phyloP scores from a whole-genome alignment of 2,329 filamentous ascomycete species.

The Parascedosporium putredinis region DNA sequence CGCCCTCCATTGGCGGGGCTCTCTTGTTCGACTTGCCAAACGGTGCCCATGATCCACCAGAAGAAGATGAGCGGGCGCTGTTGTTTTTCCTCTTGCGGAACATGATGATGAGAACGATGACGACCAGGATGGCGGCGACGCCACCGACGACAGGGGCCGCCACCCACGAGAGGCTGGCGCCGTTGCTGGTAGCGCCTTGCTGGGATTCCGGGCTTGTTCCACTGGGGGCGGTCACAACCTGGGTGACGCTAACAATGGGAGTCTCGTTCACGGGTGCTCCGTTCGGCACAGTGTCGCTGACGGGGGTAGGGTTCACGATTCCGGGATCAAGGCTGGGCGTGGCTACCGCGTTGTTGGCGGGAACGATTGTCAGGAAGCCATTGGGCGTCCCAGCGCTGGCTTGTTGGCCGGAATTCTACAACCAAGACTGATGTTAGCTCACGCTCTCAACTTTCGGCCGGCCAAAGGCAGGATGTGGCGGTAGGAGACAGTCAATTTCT shows the following conservation, averaged over 20 bases:
- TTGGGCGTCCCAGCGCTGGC: neutral
- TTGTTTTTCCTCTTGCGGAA: slow-evolving; percentile 9
- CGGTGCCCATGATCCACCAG: slow-evolving; percentile 3
- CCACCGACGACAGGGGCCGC: slow-evolving; percentile 9
- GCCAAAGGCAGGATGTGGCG: neutral
- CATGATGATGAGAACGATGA: slow-evolving; percentile 10
- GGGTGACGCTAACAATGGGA: slow-evolving; percentile 5
- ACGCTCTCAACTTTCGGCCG: neutral
- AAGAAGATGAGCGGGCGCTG: neutral
- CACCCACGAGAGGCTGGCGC: slow-evolving; percentile 8
- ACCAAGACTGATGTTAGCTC: neutral
- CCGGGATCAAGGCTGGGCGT: neutral
- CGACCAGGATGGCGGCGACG: slow-evolving; percentile 8
- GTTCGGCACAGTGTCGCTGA: neutral
- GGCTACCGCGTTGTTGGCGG: neutral
- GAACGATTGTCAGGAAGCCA: slow-evolving; percentile 2
- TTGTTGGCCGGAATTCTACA: neutral
- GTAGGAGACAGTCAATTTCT: neutral
- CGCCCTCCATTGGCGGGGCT: slow-evolving; percentile 2
- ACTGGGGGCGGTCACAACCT: slow-evolving; percentile 4
- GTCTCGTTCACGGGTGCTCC: neutral
- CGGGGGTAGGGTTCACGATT: neutral
- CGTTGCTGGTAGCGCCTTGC: neutral
- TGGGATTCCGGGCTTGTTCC: neutral
- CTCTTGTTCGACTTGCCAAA: slow-evolving; percentile 1